phyloP scores from a whole-genome alignment of 1,284 basidiomycete species.

The Malassezia sp. region DNA sequence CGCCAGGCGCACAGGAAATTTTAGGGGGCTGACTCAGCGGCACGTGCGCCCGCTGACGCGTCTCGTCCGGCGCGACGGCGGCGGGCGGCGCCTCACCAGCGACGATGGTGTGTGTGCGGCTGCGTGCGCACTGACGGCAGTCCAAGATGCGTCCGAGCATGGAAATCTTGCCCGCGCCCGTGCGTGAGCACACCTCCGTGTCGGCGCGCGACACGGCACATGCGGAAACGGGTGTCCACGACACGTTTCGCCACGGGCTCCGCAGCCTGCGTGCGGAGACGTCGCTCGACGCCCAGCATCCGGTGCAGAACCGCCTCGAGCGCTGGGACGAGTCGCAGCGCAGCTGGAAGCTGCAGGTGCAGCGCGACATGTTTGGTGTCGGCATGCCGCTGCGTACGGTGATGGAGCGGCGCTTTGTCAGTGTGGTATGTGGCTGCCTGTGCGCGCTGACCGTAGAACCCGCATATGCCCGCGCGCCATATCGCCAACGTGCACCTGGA shows the following conservation, averaged over 20 bases:
- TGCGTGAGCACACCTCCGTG: constrained; percentile 17
- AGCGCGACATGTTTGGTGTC: constrained; percentile 73
- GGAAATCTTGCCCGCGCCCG: constrained; percentile 25
- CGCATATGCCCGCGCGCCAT: constrained; percentile 21
- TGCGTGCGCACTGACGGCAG: too few species aligned
- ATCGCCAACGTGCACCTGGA: constrained; percentile 39
- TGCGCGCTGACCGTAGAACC: constrained; percentile 12
- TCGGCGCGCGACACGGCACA: constrained; percentile 29
- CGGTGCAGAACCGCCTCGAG: constrained; percentile 40
- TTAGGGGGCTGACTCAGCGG: too few species aligned
- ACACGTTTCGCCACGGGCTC: constrained; percentile 37
- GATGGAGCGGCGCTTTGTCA: constrained; percentile 85
- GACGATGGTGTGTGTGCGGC: too few species aligned
- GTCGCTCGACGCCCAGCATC: constrained; percentile 26
- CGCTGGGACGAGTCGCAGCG: constrained; percentile 81
- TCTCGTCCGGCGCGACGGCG: too few species aligned
- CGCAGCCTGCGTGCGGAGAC: constrained; percentile 30
- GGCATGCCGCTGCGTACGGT: constrained; percentile 74
- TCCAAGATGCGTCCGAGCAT: too few species aligned
- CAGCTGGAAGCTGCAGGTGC: constrained; percentile 69
- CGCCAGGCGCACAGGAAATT: too few species aligned
- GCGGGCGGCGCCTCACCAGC: too few species aligned
- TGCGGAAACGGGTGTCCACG: constrained; percentile 35
- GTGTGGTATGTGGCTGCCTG: constrained; percentile 55
- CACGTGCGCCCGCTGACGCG: too few species aligned